A percentile compares a stretch with the other conserved stretches of the same genome.
These are phyloP conservation scores for Tricholoma sp. DNA, from an alignment of 768 basidiomycete species.

Conservation along the genomic window DNA sequence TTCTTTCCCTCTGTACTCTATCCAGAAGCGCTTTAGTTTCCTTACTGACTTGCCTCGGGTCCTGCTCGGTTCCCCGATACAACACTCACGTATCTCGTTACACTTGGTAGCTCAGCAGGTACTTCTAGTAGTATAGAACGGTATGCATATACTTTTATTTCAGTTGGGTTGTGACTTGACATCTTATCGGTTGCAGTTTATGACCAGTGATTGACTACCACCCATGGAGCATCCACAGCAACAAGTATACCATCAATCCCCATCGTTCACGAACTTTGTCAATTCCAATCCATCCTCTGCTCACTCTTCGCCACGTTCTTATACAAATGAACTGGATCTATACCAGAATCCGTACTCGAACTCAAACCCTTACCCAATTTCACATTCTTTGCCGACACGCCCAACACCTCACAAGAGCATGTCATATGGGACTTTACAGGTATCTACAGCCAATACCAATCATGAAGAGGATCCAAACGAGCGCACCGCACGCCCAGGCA, in stretches of 20 bases:
- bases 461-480: slow-evolving; percentile 41
- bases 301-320: slow-evolving; percentile 17
- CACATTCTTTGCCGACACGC: slow-evolving; percentile 17
- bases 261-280: slow-evolving; percentile 22
- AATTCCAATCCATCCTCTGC: slow-evolving; percentile 31
- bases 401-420: slow-evolving; percentile 13
- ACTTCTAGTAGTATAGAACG: background rate
- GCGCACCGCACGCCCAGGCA: slow-evolving; percentile 42
- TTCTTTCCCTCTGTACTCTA: background rate
- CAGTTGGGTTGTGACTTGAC: no score
- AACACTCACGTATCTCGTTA: background rate
- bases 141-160: background rate
- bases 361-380: slow-evolving; percentile 16
- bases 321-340: slow-evolving; percentile 14
- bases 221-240: slow-evolving; percentile 16
- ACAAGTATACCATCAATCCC: slow-evolving; percentile 13
- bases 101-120: background rate
- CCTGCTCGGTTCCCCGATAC: background rate
- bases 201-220: background rate
- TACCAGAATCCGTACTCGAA: slow-evolving; percentile 12
- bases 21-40: background rate
- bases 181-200: background rate
- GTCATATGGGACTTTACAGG: slow-evolving; percentile 25
- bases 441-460: slow-evolving; percentile 32
- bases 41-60: background rate